Evolutionary conservation across 2,329 filamentous ascomycete genomes (phyloP), one percentile per base, ranked within the genome.

Genomic region (Tolypocladium inflatum): DNA sequence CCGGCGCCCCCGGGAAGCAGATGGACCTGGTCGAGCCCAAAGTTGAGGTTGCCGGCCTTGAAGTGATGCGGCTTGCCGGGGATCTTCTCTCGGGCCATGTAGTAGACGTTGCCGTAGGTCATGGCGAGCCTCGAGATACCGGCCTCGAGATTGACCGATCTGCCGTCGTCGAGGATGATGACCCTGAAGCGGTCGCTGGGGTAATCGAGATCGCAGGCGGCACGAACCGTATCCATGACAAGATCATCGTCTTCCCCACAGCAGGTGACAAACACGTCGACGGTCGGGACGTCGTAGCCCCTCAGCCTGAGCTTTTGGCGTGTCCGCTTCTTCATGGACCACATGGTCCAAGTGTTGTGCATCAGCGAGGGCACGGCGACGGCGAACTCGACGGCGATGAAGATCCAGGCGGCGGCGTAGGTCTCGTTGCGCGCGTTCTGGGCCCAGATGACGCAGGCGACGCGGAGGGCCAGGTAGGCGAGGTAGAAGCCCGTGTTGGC

Each of bases 11-110:
- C 81, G 1, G 80, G 79, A 38, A 85, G 70, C n/a, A 70, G 65
- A 19, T 74, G 73, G 5, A 78, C 74, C 57, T 77, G 74, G 19
- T 82, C 78, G 23, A 83, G 69, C 39, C 81, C 84, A 58, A 82
- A 80, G 69, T 85, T 86, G 56, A 87, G 72, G 65, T 87, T 87
- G 55, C 84, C 83, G 1, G 84, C 82, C 73, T 87, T 87, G 74
- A 83, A 86, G 65, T 83, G 79, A 63, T 82, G 76, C 2, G 78
- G 77, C 39, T 76, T 70, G 9, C 77, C 77, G 4, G 76, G 75
- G 51, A 73, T 71, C 69, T 80, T 80, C 41, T 74, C 70, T 19
- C 80, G 78, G 2, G 80, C 75, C 65, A 79, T 75, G 68, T 84
- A 84, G 62, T 73, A 76, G 9, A 83, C 66, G 59, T 84, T 82